Base-by-base conservation (phyloP, 345 rosid genomes). In the Ricinus communis region DNA sequence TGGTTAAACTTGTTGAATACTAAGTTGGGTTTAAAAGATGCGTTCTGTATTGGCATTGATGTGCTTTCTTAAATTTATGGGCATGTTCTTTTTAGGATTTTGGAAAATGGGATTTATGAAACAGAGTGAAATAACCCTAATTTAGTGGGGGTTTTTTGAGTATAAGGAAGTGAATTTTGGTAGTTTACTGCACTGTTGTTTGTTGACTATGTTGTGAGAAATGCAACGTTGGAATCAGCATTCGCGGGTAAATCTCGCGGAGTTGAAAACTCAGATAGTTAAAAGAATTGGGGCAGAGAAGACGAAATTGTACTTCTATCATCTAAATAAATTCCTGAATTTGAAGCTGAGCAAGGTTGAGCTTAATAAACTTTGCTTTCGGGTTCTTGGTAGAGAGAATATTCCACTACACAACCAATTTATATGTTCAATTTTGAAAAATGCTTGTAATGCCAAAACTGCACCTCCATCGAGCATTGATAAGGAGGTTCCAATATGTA, bases 331-430 rank as follows among this genome's bases (percentile, higher is more conserved):
- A 55, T 77, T 83, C 52, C 68, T 83, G 61, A 80, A 83, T 66
- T 65, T 40, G 69, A 80, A 76, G 68, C 63, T 80, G 46, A 80
- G 65, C 57, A 80, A 83, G 63, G 52, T 60, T 22, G 82, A 80
- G 71, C 78, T 77, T 64, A 78, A 83, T 69, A 78, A 73, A 71
- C 62, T 73, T 8, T 83, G 86, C 62, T 27, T 70, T 46, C 69
- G 80, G 15, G 58, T 73, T 64, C 60, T 83, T 64, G 86, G 86
- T 61, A 80, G 76, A 62, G 84, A 80, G 59, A 80, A 80, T 68
- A 62, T 83, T 21, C 66, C 75, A 21, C 63, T 82, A 18, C 86
- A 82, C 70, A 82, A 85, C 74, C 81, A 85, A 50, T 71, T 85
- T 51, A 77, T 85, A 36, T 63, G 71, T 22, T 74, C 81, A 6